phyloP scores from a whole-genome alignment of 495 filamentous ascomycete species.

The Margaritispora aquatica region DNA sequence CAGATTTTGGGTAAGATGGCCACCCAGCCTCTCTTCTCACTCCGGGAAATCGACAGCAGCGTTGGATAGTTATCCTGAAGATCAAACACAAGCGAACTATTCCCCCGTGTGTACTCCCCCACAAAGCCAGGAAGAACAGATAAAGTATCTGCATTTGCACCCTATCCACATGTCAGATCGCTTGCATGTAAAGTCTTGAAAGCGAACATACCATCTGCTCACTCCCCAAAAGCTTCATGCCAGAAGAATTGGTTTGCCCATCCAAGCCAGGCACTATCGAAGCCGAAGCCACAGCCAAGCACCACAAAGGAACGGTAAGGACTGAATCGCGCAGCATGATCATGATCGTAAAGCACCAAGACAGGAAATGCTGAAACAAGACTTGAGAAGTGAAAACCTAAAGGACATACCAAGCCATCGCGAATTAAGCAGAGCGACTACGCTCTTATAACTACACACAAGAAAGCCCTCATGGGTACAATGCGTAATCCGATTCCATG shows the following conservation, averaged over 20 bases:
- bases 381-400: not conserved
- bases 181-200: not conserved
- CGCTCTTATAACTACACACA: not conserved
- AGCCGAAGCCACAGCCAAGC: not conserved
- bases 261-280: not conserved
- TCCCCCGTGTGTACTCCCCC: not conserved
- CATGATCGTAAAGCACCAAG: not conserved
- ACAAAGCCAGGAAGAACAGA: not conserved
- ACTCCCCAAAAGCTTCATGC: not conserved
- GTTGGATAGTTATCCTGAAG: not conserved
- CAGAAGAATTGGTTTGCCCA: not conserved
- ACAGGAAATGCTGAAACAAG: not conserved
- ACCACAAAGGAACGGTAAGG: not conserved
- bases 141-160: not conserved
- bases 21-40: not conserved
- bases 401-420: not conserved
- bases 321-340: not conserved
- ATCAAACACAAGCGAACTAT: not conserved
- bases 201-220: not conserved
- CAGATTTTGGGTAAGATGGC: not conserved
- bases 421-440: no score
- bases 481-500: no score
- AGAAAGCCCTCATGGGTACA: no score
- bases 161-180: not conserved
- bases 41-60: not conserved